phyloP scores from a whole-genome alignment of 192 early-diverging fungal species.

The Backusella macrospora region DNA sequence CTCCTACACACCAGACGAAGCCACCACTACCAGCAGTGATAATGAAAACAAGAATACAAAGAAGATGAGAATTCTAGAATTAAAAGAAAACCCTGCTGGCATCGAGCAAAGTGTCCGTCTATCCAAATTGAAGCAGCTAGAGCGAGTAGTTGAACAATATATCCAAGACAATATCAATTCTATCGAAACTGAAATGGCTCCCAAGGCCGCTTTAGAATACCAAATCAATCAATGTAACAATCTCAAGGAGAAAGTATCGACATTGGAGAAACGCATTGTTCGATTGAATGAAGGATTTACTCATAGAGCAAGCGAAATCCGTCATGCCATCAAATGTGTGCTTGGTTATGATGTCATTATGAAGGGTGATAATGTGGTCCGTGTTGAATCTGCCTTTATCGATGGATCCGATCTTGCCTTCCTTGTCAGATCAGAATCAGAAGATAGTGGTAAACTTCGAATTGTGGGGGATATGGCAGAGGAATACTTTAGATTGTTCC shows the following conservation, averaged over 20 bases:
- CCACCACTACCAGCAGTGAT: neutral
- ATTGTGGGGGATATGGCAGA: neutral
- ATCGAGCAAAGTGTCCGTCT: neutral
- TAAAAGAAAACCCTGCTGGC: neutral
- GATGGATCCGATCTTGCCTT: neutral
- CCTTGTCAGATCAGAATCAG: neutral
- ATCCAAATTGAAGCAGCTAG: neutral
- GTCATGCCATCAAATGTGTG: neutral
- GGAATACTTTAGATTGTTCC: neutral
- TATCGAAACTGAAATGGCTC: neutral
- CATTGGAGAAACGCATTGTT: neutral
- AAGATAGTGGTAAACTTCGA: neutral
- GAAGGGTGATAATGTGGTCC: neutral
- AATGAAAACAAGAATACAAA: neutral
- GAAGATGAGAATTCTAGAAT: neutral
- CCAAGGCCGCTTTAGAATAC: neutral
- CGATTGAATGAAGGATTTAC: neutral
- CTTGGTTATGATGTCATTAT: neutral
- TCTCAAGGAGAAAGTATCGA: neutral
- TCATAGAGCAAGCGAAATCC: neutral
- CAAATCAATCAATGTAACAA: neutral
- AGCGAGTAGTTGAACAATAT: neutral
- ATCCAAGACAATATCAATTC: neutral
- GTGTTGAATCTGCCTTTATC: neutral
- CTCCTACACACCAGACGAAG: neutral